Percentiles rank a stretch among this genome's conserved stretches.
These are phyloP conservation scores for Metroxylon sagu DNA, from an alignment of 176 grass and related monocot species.

Conservation along the genomic window DNA sequence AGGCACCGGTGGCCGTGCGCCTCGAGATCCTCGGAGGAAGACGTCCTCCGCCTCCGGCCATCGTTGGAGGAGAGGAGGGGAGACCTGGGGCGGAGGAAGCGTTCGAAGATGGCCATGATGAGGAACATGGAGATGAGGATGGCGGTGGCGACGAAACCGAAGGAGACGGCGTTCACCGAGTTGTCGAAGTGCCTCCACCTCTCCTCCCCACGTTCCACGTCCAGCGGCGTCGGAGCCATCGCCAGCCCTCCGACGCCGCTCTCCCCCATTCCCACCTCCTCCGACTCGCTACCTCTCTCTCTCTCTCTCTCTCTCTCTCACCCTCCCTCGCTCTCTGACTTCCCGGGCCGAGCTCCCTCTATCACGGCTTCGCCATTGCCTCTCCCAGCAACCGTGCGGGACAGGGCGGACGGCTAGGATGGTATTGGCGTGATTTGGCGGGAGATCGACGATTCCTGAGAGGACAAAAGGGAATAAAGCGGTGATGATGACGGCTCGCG, in stretches of 20 bases:
- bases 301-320: not conserved
- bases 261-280: not conserved
- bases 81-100: conserved; percentile 47
- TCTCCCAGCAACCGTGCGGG: too few species aligned
- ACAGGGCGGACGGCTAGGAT: too few species aligned
- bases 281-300: not conserved
- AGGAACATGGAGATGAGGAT: conserved; percentile 99
- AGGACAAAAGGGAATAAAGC: too few species aligned
- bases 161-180: conserved; percentile 77
- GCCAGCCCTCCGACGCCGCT: conserved; percentile 13
- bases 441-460: too few species aligned
- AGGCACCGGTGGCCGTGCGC: not conserved
- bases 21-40: conserved; percentile 35
- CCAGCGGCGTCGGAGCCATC: conserved; percentile 25
- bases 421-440: too few species aligned
- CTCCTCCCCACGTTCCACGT: conserved; percentile 29
- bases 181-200: conserved; percentile 59
- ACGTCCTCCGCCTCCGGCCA: not conserved
- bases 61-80: conserved; percentile 3
- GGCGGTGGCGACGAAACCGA: conserved; percentile 96
- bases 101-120: conserved; percentile 84
- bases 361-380: too few species aligned
- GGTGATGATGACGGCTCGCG: too few species aligned
- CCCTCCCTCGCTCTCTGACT: not conserved
- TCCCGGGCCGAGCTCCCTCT: not conserved